Base-by-base conservation (phyloP, 805 yeast species). In the Yueomyces sp. region DNA sequence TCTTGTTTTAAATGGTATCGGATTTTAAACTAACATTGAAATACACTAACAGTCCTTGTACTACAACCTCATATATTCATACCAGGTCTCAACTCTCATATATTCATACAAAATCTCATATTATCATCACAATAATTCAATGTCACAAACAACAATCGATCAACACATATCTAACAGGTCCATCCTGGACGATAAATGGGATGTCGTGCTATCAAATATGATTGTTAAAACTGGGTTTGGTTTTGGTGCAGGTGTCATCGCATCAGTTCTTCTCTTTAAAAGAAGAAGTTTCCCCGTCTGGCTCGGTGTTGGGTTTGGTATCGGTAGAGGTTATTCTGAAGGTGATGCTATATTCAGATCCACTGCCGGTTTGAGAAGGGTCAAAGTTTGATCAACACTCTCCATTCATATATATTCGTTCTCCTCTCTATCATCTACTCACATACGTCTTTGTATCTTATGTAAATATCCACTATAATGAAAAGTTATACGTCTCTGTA, bases 201-300 rank as follows among this genome's bases (percentile, higher is more conserved):
- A 92, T 65, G 84, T 87, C 52, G 96, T 88, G 43, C 72, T 92
- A 59, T 87, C 98, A 47, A 92, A 92, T 69, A 79, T 94, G 49
- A 70, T 92, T 50, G 95, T 92, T 54, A 92, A 92, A 67, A 83
- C 96, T 55, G 95, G 96, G 26, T 74, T 92, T 50, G 99, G 99
- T 42, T 81, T 92, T 53, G 97, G 97, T 51, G 92, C 81, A 40
- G 99, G 99, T 67, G 95, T 92, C 33, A 74, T 90, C 46, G 84
- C 94, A 39, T 85, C 96, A 6, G 94, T 88, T 39, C 66, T 92
- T 47, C 67, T 92, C 45, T 92, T 92, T 73, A 85, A 75, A 65
- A 85, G 97, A 73, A 80, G 97, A 67, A 74, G 95, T 7, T 92
- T 87, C 79, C 98, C 98, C 44, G 97, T 90, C 38, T 88, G 96